Evolutionary conservation across 75 land plant species (phyloP), one percentile per base, ranked within the genome.

Genomic region (Larix kaempferi): DNA sequence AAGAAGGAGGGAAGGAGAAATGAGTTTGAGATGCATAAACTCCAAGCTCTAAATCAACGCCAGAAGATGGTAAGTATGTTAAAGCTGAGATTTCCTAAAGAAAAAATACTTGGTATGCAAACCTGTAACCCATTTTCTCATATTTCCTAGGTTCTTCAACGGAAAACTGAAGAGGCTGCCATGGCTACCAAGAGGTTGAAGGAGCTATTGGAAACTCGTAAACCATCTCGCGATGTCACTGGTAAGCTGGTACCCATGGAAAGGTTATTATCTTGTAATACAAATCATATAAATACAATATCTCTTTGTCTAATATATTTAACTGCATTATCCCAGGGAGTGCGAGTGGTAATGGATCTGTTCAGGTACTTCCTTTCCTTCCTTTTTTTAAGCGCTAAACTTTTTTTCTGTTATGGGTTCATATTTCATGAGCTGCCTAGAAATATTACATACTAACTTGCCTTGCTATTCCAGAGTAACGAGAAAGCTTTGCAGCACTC

Each of bases 11-110:
- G 99, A 56, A 84, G 99, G 59, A 85, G 94, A 78, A 95, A 91
- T 81, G 96, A 91, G 73, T 98, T 90, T 79, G 99, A 98, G 88
- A 98, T 98, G 99, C 99, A 95, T 57, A 98, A 98, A 86, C 90
- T 95, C 5, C 80, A 91, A 77, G 96, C 94, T 59, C 75, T 95
- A 27, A 82, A 95, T 64, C 94, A 95, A 78, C 88, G 99, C 62
- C 99, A 98, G 80, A 95, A 98, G 78, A 86, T 91, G 99, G 99
- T 98, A 85, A 60, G 19, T 37, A 3, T 35, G 59, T 52, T 17
- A 14, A 22, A 19, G 4, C 17, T 52, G 56, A 5, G 10, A n/a
- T 13, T 29, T 67, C 25, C 19, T 41, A 35, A 16, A 10, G n/a
- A 14, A 26, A 5, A 16, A 5, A 39, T 74, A 41, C 22, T 74